These are phyloP conservation scores for Strobilomyces echinocephalus DNA, from an alignment of 768 basidiomycete species.

Conservation along the genomic window DNA sequence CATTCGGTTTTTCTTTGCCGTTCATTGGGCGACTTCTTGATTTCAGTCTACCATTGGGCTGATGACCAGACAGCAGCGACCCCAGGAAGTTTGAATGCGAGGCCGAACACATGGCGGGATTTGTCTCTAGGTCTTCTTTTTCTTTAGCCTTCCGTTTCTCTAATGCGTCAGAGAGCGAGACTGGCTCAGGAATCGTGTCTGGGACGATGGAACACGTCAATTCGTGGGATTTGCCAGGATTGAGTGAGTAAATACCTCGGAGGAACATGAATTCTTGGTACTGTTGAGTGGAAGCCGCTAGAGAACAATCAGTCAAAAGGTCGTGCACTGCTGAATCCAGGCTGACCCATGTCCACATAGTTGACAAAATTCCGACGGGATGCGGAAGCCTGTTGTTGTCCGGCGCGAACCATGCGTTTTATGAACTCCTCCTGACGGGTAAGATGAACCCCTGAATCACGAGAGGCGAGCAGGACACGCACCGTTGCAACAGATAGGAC, in stretches of 20 bases:
- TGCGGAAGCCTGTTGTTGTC: conserved; percentile 57
- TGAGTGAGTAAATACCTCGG: conserved; percentile 40
- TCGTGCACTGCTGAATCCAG: not conserved
- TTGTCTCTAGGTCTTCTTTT: conserved; percentile 53
- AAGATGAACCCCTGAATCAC: conserved; percentile 11
- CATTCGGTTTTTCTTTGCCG: conserved; percentile 31
- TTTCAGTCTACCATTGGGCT: conserved; percentile 35
- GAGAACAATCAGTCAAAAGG: conserved; percentile 6
- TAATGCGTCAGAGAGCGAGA: conserved; percentile 58
- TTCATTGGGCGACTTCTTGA: conserved; percentile 36
- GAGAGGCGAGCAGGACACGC: conserved; percentile 14
- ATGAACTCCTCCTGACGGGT: conserved; percentile 75
- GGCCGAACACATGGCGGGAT: conserved; percentile 47
- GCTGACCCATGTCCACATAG: conserved; percentile 74
- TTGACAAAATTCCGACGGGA: conserved; percentile 55
- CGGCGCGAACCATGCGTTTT: conserved; percentile 66
- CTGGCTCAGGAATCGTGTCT: conserved; percentile 67
- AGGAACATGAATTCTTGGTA: conserved; percentile 72
- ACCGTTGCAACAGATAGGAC: conserved; percentile 76
- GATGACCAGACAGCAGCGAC: conserved; percentile 15
- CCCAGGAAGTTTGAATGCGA: conserved; percentile 25
- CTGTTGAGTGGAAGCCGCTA: conserved; percentile 56
- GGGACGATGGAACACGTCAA: conserved; percentile 5
- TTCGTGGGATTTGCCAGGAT: not conserved
- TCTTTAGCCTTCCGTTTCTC: conserved; percentile 47